phyloP scores from a whole-genome alignment of 2,329 filamentous ascomycete species.

The Colletotrichum trifolii region DNA sequence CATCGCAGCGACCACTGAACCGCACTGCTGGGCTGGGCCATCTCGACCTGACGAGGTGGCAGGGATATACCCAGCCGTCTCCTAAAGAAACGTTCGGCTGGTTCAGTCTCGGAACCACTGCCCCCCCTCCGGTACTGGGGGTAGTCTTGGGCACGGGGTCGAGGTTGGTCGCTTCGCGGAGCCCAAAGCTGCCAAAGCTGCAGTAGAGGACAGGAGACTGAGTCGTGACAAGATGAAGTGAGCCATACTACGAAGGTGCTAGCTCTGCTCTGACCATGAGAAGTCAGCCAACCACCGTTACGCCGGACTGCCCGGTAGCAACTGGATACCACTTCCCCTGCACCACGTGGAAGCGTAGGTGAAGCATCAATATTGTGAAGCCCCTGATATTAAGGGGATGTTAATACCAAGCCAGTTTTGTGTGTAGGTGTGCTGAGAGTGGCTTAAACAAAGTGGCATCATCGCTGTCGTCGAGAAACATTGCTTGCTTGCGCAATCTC shows the following conservation, averaged over 20 bases:
- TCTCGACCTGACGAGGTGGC: background rate
- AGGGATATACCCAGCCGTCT: constrained; percentile 21
- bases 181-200: background rate
- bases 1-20: constrained; percentile 6
- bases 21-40: constrained; percentile 18
- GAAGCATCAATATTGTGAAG: background rate
- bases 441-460: constrained; percentile 4
- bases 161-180: background rate
- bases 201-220: background rate
- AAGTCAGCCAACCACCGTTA: background rate
- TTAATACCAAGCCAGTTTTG: constrained; percentile 1
- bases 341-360: constrained; percentile 16
- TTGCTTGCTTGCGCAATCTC: constrained; percentile 13
- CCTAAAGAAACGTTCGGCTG: constrained; percentile 25
- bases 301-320: constrained; percentile 24
- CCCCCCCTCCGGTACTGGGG: background rate
- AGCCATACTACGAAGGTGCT: constrained; percentile 4
- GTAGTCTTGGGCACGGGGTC: constrained; percentile 2
- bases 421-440: background rate
- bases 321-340: constrained; percentile 16
- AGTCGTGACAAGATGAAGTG: constrained; percentile 19
- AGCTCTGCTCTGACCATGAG: constrained; percentile 4
- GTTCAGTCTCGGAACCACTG: constrained; percentile 33
- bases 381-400: constrained; percentile 33
- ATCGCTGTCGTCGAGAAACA: background rate